These are phyloP conservation scores for Gonium pectorale DNA, from an alignment of 139 green algal species.

Conservation along the genomic window DNA sequence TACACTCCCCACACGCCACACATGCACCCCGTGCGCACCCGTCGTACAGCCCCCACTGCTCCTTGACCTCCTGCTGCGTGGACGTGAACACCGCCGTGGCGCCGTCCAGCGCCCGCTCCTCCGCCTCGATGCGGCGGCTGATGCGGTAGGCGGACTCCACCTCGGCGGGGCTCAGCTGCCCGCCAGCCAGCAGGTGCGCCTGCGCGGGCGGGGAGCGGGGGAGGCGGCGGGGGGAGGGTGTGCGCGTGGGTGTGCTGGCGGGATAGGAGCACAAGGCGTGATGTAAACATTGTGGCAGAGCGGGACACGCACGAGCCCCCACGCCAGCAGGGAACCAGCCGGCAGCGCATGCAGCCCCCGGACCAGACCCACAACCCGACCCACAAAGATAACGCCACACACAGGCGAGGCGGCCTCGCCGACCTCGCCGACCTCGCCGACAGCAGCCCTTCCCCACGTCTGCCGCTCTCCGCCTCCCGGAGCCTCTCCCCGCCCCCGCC, in stretches of 20 bases:
- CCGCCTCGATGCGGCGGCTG: constrained; percentile 79
- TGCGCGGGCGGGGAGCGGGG: constrained; percentile 17
- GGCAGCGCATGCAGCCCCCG: not conserved
- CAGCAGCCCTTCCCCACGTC: too few relatives aligned
- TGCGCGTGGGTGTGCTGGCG: not conserved
- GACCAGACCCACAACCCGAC: not conserved
- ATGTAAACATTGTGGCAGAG: not conserved
- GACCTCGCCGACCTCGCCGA: too few relatives aligned
- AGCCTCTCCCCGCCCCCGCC: not conserved
- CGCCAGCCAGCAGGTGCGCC: constrained; percentile 50
- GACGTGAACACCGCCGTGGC: constrained; percentile 90
- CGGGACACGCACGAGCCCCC: too few relatives aligned
- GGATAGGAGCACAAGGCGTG: not conserved
- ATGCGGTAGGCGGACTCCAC: constrained; percentile 95
- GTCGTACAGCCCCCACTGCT: constrained; percentile 97
- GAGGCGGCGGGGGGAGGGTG: not conserved
- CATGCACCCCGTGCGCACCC: constrained; percentile 68
- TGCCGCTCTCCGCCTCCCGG: too few relatives aligned
- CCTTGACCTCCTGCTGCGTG: constrained; percentile 91
- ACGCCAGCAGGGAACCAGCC: too few relatives aligned
- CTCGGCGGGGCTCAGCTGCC: constrained; percentile 77
- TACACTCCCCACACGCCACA: not conserved
- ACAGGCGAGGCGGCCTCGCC: too few relatives aligned
- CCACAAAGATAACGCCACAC: too few relatives aligned
- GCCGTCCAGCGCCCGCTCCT: constrained; percentile 92